phyloP scores from a whole-genome alignment of 2,329 filamentous ascomycete species.

The Microsporum audouinii region DNA sequence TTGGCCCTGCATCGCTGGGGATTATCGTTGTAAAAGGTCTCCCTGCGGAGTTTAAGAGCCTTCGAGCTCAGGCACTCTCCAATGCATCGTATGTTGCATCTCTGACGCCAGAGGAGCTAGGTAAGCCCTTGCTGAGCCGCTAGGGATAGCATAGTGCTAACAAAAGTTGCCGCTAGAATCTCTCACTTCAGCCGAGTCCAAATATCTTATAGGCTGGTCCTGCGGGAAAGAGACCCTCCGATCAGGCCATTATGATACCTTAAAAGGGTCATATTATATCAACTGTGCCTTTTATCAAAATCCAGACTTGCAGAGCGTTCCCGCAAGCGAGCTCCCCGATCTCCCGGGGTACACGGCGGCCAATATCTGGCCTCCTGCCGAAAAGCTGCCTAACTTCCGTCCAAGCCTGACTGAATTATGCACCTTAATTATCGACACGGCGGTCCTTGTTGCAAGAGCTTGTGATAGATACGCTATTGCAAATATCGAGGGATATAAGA shows the following conservation, averaged over 20 bases:
- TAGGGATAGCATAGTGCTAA: slow-evolving; percentile 42
- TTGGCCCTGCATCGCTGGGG: slow-evolving; percentile 79
- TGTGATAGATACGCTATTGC: slow-evolving; percentile 75
- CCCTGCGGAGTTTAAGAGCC: slow-evolving; percentile 55
- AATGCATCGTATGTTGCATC: slow-evolving; percentile 85
- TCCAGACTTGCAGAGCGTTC: slow-evolving; percentile 26
- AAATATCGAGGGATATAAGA: slow-evolving; percentile 65
- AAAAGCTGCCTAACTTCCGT: slow-evolving; percentile 63
- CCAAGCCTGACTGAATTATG: slow-evolving; percentile 64
- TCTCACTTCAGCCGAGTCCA: slow-evolving; percentile 37
- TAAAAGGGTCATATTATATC: slow-evolving; percentile 55
- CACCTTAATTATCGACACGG: slow-evolving; percentile 75
- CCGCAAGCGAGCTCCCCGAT: slow-evolving; percentile 32
- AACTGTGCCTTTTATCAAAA: slow-evolving; percentile 47
- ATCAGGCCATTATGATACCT: slow-evolving; percentile 49
- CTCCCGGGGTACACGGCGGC: slow-evolving; percentile 82
- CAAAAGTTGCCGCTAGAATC: slow-evolving; percentile 22
- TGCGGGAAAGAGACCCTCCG: slow-evolving; percentile 53
- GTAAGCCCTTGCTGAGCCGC: slow-evolving; percentile 35
- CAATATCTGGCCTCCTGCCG: slow-evolving; percentile 72
- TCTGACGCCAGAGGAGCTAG: slow-evolving; percentile 58
- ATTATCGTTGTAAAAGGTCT: slow-evolving; percentile 90
- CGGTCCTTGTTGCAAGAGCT: slow-evolving; percentile 74
- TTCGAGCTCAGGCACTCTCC: slow-evolving; percentile 65
- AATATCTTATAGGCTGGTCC: slow-evolving; percentile 54